Evolutionary conservation across 2,329 filamentous ascomycete species (phyloP), one percentile per base, ranked within the genome.

Genomic region (Xylaria polymorpha): DNA sequence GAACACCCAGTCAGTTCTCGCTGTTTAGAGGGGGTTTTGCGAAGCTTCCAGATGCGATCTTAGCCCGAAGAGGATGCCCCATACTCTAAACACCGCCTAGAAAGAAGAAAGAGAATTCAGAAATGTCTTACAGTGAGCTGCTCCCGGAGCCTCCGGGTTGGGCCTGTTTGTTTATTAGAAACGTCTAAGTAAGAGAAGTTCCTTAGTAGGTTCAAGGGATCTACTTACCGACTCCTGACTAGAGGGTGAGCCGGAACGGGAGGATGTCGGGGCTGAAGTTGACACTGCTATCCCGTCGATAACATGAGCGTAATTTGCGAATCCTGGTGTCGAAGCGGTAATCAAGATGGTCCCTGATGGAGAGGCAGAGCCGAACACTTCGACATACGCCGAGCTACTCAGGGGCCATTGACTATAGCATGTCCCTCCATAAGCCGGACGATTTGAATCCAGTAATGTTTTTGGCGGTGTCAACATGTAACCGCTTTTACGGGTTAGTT

Each of bases 361-460:
- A 6, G 61, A 63, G 12, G 60, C 55, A 3, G 61, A 64, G 35
- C 64, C 72, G 39, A 57, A 75, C 3, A 60, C 67, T 32, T 61
- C 59, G 15, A 74, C 61, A 6, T 51, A 65, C 3, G 65, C 32
- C 8, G 68, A 67, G 35, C 67, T 64, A 53, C 73, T 69, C 12
- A 63, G 50, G n/a, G 61, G 50, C 65, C 73, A 73, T 12, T 69
- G 10, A 41, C 68, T 73, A 29, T 66, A 74, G 32, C 73, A 75
- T 25, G 72, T 74, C 14, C 71, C 74, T 46, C 74, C 74, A 51
- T 74, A 75, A 0, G 73, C 74, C 2, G 74, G 72, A 18, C 74
- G 66, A 15, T 72, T 63, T 4, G 69, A n/a, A 29, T 74, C 72
- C n/a, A 67, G 10, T 25, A 60, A n/a, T 12, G 64, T 68, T 18